Conservation (phyloP, 2,329 filamentous ascomycete species). For the Penicillium brasilianum region DNA sequence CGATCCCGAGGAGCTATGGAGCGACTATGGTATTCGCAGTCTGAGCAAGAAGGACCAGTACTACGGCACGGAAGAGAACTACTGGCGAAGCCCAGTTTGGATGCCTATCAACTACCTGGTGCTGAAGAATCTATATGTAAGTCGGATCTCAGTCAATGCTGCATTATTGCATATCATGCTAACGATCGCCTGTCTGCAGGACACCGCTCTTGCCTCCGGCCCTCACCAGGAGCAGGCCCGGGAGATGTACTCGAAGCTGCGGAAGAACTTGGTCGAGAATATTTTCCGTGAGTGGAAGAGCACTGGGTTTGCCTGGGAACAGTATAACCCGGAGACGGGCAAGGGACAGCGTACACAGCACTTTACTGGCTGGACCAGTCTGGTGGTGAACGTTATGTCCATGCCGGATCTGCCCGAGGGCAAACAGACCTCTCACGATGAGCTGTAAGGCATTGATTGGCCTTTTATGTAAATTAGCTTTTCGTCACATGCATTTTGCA, state of each 20-base stretch:
- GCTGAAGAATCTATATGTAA: constrained; percentile 75
- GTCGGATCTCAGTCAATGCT: constrained; percentile 43
- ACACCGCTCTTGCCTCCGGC: constrained; percentile 66
- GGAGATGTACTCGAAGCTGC: constrained; percentile 76
- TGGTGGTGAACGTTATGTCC: constrained; percentile 96
- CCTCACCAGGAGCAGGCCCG: constrained; percentile 71
- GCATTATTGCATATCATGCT: constrained; percentile 13
- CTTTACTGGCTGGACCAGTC: constrained; percentile 98
- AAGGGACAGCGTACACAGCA: constrained; percentile 94
- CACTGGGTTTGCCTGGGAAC: constrained; percentile 97
- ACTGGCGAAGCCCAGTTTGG: constrained; percentile 95
- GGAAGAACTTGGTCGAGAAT: constrained; percentile 84
- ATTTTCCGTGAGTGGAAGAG: constrained; percentile 86
- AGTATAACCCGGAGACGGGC: constrained; percentile 94
- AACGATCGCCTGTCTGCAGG: constrained; percentile 49
- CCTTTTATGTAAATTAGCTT: constrained; percentile 22
- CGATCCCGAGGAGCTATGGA: constrained; percentile 88
- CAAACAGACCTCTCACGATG: constrained; percentile 50
- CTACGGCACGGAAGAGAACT: constrained; percentile 93
- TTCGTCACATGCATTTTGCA: constrained; percentile 18
- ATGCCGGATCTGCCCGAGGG: constrained; percentile 72
- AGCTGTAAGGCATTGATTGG: constrained; percentile 47
- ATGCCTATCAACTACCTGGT: constrained; percentile 95
- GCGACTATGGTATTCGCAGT: constrained; percentile 83
- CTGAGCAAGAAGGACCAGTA: constrained; percentile 80